Evolutionary conservation across 495 filamentous ascomycete species (phyloP).

Genomic region (Hypoxylon rickii): DNA sequence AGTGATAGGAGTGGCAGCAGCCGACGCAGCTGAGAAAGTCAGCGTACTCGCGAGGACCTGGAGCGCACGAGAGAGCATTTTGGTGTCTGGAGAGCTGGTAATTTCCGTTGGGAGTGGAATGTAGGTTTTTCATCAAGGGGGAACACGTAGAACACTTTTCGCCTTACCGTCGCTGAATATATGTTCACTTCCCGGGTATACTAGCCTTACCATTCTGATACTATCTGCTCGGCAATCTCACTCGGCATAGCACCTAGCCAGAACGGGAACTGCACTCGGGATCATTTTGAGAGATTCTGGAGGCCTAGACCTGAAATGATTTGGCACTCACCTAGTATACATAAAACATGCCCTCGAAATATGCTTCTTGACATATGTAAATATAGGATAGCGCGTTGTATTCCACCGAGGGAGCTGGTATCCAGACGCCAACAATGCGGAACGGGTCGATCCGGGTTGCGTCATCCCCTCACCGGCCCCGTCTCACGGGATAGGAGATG

Average conservation of each 20-base stretch:
- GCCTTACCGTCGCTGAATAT: no score
- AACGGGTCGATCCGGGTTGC: background rate
- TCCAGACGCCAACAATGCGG: background rate
- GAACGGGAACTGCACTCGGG: background rate
- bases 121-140: no score
- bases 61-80: background rate
- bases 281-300: background rate
- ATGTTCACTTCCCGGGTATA: background rate
- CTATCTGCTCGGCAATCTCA: background rate
- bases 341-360: no score
- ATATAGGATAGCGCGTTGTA: no score
- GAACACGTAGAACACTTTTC: no score
- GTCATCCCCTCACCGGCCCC: background rate
- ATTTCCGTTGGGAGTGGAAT: no score
- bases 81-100: no score
- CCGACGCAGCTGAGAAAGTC: background rate
- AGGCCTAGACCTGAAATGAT: background rate
- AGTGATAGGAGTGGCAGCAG: constrained; percentile 16
- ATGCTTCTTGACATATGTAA: no score
- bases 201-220: background rate
- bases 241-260: background rate
- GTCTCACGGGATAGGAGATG: background rate
- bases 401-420: no score
- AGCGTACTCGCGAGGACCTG: background rate
- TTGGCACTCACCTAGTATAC: no score